Evolutionary conservation across 2,329 filamentous ascomycete species (phyloP), one percentile per base, ranked within the genome.

Genomic region (Penicillium sp.): DNA sequence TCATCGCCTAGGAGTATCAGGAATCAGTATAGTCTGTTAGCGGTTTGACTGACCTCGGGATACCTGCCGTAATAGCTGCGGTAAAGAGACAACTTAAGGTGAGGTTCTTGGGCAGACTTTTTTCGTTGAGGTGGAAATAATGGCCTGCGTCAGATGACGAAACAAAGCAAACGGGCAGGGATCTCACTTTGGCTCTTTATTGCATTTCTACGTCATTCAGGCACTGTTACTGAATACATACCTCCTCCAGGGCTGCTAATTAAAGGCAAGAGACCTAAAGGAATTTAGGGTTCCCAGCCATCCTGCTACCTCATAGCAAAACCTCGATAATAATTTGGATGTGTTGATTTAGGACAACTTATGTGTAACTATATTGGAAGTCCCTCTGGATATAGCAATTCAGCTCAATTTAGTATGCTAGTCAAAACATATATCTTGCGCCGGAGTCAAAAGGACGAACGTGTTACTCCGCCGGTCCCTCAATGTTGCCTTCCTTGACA

Each of bases 401-500:
- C 23, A 38, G 18, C 7, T 51, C 31, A 29, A 51, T 46, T 51
- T 46, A 25, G 16, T 51, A 50, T 46, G 31, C 39, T 38, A 46
- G 23, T 37, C 41, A 27, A 35, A 35, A 31, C 46, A n/a, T 31
- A 38, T 15, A 46, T 37, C 15, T 38, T 13, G 18, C 16, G 18
- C 38, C 31, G 3, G 29, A 18, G 8, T 38, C 18, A 1, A 5
- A 27, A 34, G n/a, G 12, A 37, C 21, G 3, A 31, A 37, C 18
- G 5, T 31, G 3, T 45, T 57, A 67, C 46, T 67, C 65, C 1
- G 60, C 64, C 15, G 60, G 64, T 27, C 63, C 64, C 39, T 68
- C 44, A 48, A 70, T 70, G 51, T 68, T 70, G 16, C 58, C 46
- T 48, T 70, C 67, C 54, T 69, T 70, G 37, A 70, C 64, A 12